Base-by-base conservation (phyloP, 345 rosid genomes). In the Nephelium lappaceum region DNA sequence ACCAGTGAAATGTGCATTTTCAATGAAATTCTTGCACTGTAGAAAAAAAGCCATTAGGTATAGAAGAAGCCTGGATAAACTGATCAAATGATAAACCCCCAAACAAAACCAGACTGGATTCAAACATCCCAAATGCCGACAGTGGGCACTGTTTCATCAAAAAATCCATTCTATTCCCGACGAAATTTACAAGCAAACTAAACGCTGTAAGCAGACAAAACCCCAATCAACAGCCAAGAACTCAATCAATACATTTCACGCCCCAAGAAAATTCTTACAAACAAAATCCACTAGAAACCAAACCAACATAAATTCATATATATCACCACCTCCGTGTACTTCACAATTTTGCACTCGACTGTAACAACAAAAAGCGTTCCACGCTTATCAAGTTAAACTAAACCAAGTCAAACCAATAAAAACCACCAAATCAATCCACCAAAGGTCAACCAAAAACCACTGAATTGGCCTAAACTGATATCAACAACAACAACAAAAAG, bases 161-260 rank as follows among this genome's bases (percentile, higher is more conserved):
- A 23, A 21, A 61, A 61, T 61, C 65, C 31, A 21, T 24, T 61
- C 24, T 69, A 24, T 39, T 47, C 18, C 18, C 27, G 11, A 31
- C 53, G n/a, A 16, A 51, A 23, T 19, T 16, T 36, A 71, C 57
- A 23, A 45, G 43, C 49, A 67, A 39, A 39, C 49, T 43, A 45
- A 21, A 42, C 31, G 24, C 36, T 7, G 24, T n/a, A 23, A 60
- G 64, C 36, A 41, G 25, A 68, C 49, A 25, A 23, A 71, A 49
- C 74, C 64, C 64, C 23, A 60, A 71, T 51, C 43, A 19, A 16
- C 58, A 10, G 8, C 74, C 21, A 71, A 71, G 61, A 71, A 71
- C 62, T 70, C 60, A 31, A 49, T 70, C 60, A 31, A 49, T 25
- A 16, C 74, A 15, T 49, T 27, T 24, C 16, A 27, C 3, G 25